Base-by-base conservation (phyloP, 257 asterid genomes). In the Fraxinus anomala region DNA sequence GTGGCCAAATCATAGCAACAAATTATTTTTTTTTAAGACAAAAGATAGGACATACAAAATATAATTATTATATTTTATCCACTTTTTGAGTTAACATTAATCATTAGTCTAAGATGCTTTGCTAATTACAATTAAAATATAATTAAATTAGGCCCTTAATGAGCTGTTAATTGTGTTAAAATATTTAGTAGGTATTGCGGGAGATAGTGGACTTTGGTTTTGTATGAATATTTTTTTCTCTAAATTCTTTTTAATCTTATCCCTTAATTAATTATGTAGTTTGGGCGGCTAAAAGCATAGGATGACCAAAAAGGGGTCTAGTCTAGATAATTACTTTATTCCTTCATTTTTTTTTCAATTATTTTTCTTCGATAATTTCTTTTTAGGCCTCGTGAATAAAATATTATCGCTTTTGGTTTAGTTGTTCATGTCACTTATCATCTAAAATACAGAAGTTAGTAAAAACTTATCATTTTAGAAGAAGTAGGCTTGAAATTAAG, bases 231-330 rank as follows among this genome's bases (percentile, higher is more conserved):
- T 30, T 78, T 36, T 42, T 72, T 42, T 81, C 74, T 49, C 51
- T 73, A 76, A 34, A 1, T 47, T 76, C 73, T 83, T 80, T 71
- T 71, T 78, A 82, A 54, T 42, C 66, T 85, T 77, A 82, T 89
- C 92, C 73, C 73, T 75, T 40, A 44, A 79, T 84, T 65, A 37
- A 26, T 65, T 84, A 74, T 76, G 78, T 79, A 56, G 39, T 51
- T 82, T 84, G 94, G 94, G 78, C 92, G 92, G 94, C 84, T 81
- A 72, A 73, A 56, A 44, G 23, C 4, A 68, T 19, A 31, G 19
- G 7, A 72, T 66, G 49, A 69, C 68, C 68, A n/a, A 42, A 42
- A 36, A 19, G 28, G 37, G 33, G 39, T 11, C 17, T 75, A 21
- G 33, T 24, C 23, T 26, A 44, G 14, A 19, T 31, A 14, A 21